Conservation (phyloP, 2,329 filamentous ascomycete genomes). For the Cladosporium austrohemisphaericum region DNA sequence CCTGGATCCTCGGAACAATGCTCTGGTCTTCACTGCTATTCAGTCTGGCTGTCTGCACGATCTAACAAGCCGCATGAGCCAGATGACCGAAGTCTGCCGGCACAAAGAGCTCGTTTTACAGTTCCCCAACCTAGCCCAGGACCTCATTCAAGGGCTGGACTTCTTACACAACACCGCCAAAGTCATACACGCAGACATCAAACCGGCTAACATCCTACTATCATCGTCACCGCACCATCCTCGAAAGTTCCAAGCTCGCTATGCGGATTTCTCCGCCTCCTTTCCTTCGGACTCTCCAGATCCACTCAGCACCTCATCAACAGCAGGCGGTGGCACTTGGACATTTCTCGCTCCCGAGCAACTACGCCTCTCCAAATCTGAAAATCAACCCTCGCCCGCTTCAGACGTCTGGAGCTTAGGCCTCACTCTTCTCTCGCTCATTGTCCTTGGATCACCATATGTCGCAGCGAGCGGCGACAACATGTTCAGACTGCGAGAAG, state of each 20-base stretch:
- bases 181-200: conserved; percentile 46
- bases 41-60: conserved; percentile 32
- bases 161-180: conserved; percentile 39
- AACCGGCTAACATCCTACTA: conserved; percentile 46
- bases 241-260: conserved; percentile 28
- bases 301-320: conserved; percentile 18
- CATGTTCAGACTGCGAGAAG: conserved; percentile 41
- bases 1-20: conserved; percentile 27
- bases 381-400: conserved; percentile 31
- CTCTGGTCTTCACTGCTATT: conserved; percentile 33
- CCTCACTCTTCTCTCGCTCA: conserved; percentile 41
- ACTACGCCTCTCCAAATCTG: conserved; percentile 27
- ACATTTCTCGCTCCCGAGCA: conserved; percentile 42
- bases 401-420: conserved; percentile 46
- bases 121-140: conserved; percentile 39
- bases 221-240: conserved; percentile 17
- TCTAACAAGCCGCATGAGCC: conserved; percentile 26
- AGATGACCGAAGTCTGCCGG: conserved; percentile 34
- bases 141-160: conserved; percentile 39
- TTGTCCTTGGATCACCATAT: conserved; percentile 43
- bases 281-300: conserved; percentile 25
- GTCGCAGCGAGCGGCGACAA: conserved; percentile 37
- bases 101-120: conserved; percentile 34
- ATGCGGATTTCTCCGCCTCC: conserved; percentile 44
- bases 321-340: conserved; percentile 43